Evolutionary conservation across 164 flowering plant genomes (phyloP), one percentile per base, ranked within the genome.

Genomic region (Santalum album): DNA sequence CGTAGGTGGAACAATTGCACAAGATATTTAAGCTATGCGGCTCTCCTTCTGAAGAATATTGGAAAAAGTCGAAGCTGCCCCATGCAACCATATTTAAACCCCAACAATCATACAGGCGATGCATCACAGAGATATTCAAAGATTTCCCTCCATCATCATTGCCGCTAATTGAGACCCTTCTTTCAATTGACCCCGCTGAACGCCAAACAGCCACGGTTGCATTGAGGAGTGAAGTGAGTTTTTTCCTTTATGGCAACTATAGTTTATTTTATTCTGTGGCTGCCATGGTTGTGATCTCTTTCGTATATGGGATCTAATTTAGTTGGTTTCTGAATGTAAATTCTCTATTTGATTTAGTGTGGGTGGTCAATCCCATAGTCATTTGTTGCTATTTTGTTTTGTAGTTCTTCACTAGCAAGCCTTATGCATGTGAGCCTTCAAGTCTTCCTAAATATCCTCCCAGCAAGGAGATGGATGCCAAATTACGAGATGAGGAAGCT

Each of bases 381-480:
- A n/a, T n/a, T n/a, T n/a, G n/a, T n/a, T n/a, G n/a, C n/a, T n/a
- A n/a, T 24, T 23, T 22, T 72, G 16, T 29, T 58, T 65, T 73
- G 59, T 76, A 87, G 96, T 87, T 86, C 64, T 90, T 90, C 65
- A 69, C 76, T 12, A 82, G 87, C 20, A 70, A 76, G 64, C 98
- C 98, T 58, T 78, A 74, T 72, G 95, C 96, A 34, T 90, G 97
- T 67, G 95, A 90, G 1, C 97, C 97, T 45, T 84, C 92, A 17
- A 90, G 83, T 67, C 84, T 90, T 54, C 97, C 97, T 50, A 83
- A 84, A 63, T 90, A 90, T 69, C 95, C 95, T 46, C 97, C 97
- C 34, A 90, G 82, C 78, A 90, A 90, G 68, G 97, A 90, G 72
- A 90, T 90, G 83, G 97, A 90, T 76, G 94, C 96, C 19, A 90